Evolutionary conservation across 2,329 filamentous ascomycete genomes (phyloP), one percentile per base, ranked within the genome.

Genomic region (Exophiala xenobiotica): DNA sequence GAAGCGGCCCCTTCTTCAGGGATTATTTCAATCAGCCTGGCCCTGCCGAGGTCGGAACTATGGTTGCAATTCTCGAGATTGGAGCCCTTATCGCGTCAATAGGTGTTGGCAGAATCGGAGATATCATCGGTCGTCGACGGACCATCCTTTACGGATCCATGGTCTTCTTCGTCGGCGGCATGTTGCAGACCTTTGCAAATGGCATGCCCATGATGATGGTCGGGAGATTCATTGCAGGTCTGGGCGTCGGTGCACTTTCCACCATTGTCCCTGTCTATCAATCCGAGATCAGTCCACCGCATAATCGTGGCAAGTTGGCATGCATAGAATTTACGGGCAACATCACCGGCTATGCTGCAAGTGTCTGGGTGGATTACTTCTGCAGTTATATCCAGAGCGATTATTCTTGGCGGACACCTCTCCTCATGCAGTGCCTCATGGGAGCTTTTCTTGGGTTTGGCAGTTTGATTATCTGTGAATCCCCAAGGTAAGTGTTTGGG

Each of bases 321-420:
- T 97, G 93, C 69, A 97, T 99, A 61, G 93, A 99, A 69, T 99
- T 97, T 66, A 92, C 92, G 0, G 93, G 93, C 47, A 99, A 99
- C 71, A 95, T 99, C 58, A 86, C 89, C 55, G 93, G 93, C 24
- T 99, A 99, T 68, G 87, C 92, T 48, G 90, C 90, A 46, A 97
- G 92, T 62, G 92, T 97, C 18, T 99, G 93, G 93, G 92, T 97
- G 22, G 93, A 99, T 70, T 99, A 97, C 72, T 92, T 93, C 64
- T 96, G 91, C 71, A 93, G 88, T 51, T 96, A 79, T 67, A 97
- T 99, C 66, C 71, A 89, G 56, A 88, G 78, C 63, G 77, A 97
- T 68, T 79, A 86, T 74, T 90, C 93, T 2, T 99, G 93, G 93
- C 87, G 93, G 42, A 63, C 96, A 38, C 93, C 93, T 1, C 74